These are phyloP conservation scores for Pyricularia pennisetigena DNA, from an alignment of 2,329 filamentous ascomycete genomes.

Conservation along the genomic window DNA sequence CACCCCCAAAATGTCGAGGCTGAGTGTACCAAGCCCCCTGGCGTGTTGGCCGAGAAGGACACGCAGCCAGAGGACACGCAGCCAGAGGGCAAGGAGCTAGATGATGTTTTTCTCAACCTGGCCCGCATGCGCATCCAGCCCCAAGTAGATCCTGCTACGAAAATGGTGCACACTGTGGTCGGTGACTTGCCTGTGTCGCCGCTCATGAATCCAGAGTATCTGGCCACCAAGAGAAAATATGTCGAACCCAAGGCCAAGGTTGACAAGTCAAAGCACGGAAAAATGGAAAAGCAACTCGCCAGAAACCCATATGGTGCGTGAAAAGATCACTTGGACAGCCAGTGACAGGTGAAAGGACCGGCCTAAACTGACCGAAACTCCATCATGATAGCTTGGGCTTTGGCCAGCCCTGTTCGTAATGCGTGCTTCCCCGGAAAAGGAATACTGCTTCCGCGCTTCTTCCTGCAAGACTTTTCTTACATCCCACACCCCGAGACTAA, in stretches of 20 bases:
- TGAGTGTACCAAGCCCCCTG: background rate
- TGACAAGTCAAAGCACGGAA: slow-evolving; percentile 18
- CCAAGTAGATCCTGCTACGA: slow-evolving; percentile 25
- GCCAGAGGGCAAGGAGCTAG: background rate
- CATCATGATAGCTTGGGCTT: slow-evolving; percentile 22
- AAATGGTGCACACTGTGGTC: slow-evolving; percentile 32
- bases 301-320: slow-evolving; percentile 55
- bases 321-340: background rate
- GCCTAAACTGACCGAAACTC: background rate
- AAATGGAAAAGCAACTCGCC: slow-evolving; percentile 47
- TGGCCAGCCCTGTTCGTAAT: slow-evolving; percentile 48
- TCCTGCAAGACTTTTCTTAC: slow-evolving; percentile 52
- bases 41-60: background rate
- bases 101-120: background rate
- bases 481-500: slow-evolving; percentile 43
- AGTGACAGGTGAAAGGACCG: background rate
- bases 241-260: slow-evolving; percentile 25
- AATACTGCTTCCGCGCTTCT: slow-evolving; percentile 50
- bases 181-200: slow-evolving; percentile 44
- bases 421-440: slow-evolving; percentile 38
- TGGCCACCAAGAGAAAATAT: slow-evolving; percentile 31
- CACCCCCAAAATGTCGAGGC: background rate
- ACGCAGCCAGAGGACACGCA: background rate
- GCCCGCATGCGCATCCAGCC: background rate
- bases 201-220: slow-evolving; percentile 40